These are phyloP conservation scores for Penicillium sp. DNA, from an alignment of 2,329 filamentous ascomycete genomes.

Conservation along the genomic window DNA sequence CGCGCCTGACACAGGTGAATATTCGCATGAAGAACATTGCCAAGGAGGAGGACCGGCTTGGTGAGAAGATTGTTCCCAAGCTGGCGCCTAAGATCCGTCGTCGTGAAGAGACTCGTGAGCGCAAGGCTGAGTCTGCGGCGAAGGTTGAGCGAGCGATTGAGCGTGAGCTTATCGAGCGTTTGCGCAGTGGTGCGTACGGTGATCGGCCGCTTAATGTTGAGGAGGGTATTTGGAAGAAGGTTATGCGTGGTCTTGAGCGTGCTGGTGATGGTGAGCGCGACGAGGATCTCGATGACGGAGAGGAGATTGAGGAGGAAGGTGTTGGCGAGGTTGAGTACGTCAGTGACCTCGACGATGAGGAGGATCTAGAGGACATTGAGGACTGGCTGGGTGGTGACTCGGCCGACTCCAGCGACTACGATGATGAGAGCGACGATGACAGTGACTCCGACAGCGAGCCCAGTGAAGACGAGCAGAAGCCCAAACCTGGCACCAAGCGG, in stretches of 20 bases:
- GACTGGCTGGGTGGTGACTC: conserved; percentile 82
- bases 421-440: conserved; percentile 54
- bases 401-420: conserved; percentile 46
- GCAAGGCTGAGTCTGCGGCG: conserved; percentile 74
- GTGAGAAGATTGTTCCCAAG: conserved; percentile 82
- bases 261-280: conserved; percentile 78
- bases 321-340: conserved; percentile 86
- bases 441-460: conserved; percentile 40
- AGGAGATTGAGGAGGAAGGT: conserved; percentile 69
- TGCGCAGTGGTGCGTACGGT: conserved; percentile 89
- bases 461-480: conserved; percentile 46
- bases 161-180: conserved; percentile 82
- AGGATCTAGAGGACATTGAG: conserved; percentile 87
- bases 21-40: conserved; percentile 72
- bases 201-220: conserved; percentile 93
- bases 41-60: conserved; percentile 82
- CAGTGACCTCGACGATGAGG: conserved; percentile 74
- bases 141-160: conserved; percentile 97
- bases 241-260: conserved; percentile 82
- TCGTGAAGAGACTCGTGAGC: conserved; percentile 69
- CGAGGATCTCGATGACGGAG: conserved; percentile 81
- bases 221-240: conserved; percentile 94
- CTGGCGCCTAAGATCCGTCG: conserved; percentile 83
- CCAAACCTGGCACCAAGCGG: conserved; percentile 50
- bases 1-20: conserved; percentile 83